Base-by-base conservation (phyloP, 2,329 filamentous ascomycete genomes). In the Pyrenophora seminiperda region DNA sequence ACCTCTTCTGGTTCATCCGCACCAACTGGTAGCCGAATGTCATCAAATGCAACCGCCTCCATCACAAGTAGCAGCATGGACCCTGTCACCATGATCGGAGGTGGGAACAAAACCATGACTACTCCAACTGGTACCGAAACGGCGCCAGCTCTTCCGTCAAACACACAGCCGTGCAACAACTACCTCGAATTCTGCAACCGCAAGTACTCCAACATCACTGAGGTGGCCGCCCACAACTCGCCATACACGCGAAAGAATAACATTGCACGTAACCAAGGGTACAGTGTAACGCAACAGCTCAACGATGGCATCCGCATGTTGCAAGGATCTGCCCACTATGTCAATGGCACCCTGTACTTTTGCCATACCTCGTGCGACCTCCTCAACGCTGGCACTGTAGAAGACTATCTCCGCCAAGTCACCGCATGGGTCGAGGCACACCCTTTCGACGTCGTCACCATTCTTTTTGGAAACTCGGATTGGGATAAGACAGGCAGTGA, bases 301-400 rank as follows among this genome's bases (percentile, higher is more conserved):
- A 71, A 75, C 45, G 73, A 75, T 51, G 73, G 73, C 1, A 65
- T 75, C 27, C 71, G 73, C 20, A 71, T 75, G 65, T 59, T 87
- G 13, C 82, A 86, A 75, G 83, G 83, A 53, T 82, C 87, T 67
- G 78, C 79, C 0, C 84, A 87, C 59, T 73, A 72, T 24, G 68
- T 79, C 36, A 85, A 87, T 59, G 77, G 75, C 18, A 85, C 82
- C 0, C 72, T 88, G 37, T 88, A 90, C 73, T 91, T 92, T 67
- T 97, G 93, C 74, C 93, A 97, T 72, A 90, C 89, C 1, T 86
- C 83, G 31, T 97, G 93, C 75, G 84, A 93, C 61, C 78, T 97
- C 3, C 82, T 97, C 20, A 88, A 97, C 61, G 89, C 85, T 5
- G 93, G 93, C 0, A 86, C 90, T 2, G 87, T 94, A 32, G 85